Evolutionary conservation across 139 green algal species (phyloP), one percentile per base, ranked within the genome.

Genomic region (Tetradesmus obliquus): DNA sequence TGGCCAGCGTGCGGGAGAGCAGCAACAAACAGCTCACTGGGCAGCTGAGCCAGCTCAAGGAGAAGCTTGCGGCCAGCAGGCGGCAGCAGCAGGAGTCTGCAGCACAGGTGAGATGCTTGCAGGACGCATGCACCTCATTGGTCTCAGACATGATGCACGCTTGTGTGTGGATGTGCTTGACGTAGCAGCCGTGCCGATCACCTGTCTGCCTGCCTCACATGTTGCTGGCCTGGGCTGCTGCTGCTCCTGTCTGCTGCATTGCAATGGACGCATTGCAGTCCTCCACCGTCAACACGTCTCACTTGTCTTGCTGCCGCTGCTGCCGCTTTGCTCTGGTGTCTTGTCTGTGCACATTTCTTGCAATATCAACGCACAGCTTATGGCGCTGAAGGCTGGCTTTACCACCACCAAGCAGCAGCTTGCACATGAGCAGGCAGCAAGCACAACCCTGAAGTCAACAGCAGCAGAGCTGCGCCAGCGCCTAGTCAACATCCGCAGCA

Each of bases 11-110:
- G 8, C 57, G 86, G 8, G 86, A 90, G 86, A 24, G 7, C 8
- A 45, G 86, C 53, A 90, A 90, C 54, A 54, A 83, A 54, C 69
- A 90, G 86, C 86, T 90, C 5, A 90, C 66, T 20, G 19, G 71
- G 3, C 86, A 90, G 53, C 54, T 90, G 17, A 54, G 58, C 19
- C 79, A 84, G 86, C 86, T 90, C 8, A 69, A 62, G 13, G 20
- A 71, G 20, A 60, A 90, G 86, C 71, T 90, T 53, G 69, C 57
- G 7, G 57, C 19, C 53, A 90, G 86, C 71, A 83, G 54, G 22
- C 55, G 19, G 71, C 71, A 84, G 86, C 86, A 90, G 71, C 69
- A 71, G 53, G 86, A 83, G 86, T 90, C 86, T 10, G 55, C 62
- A 3, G 45, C 55, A 12, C 86, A 90, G 69, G 86, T 90, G 60